A percentile compares a stretch with the other conserved stretches of the same genome.
Conservation (phyloP, 208 protist species). For the Lotmaria passim region DNA sequence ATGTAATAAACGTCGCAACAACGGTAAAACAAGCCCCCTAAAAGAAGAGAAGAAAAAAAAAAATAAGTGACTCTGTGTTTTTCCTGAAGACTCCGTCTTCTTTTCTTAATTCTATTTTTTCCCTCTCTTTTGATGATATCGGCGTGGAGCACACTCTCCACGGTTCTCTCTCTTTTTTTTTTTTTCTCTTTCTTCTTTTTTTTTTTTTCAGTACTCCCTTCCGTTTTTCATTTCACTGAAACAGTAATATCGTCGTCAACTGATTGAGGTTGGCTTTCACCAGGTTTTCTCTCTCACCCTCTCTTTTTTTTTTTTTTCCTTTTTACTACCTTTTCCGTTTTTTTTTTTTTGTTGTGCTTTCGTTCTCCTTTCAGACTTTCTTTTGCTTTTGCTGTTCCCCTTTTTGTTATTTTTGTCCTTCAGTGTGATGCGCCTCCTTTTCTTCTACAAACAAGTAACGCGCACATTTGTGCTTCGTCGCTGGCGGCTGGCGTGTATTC, state of each 20-base stretch:
- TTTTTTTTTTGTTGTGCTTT: neutral
- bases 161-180: neutral
- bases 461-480: too few relatives aligned
- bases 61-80: too few relatives aligned
- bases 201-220: conserved; percentile 3
- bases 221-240: neutral
- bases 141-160: too few relatives aligned
- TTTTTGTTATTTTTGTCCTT: neutral
- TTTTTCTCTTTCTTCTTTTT: neutral
- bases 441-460: too few relatives aligned
- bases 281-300: neutral
- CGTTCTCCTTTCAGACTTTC: too few relatives aligned
- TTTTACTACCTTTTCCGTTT: neutral
- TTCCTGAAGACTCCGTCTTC: neutral
- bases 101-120: neutral
- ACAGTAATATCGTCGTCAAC: too few relatives aligned
- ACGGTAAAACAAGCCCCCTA: neutral
- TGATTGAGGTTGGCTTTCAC: neutral
- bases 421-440: neutral
- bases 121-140: neutral
- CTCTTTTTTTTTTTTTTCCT: neutral
- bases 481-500: too few relatives aligned
- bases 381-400: neutral
- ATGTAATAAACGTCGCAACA: neutral
- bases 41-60: too few relatives aligned